Base-by-base conservation (phyloP, 495 filamentous ascomycete genomes). In the Friedmanniomyces simplex region DNA sequence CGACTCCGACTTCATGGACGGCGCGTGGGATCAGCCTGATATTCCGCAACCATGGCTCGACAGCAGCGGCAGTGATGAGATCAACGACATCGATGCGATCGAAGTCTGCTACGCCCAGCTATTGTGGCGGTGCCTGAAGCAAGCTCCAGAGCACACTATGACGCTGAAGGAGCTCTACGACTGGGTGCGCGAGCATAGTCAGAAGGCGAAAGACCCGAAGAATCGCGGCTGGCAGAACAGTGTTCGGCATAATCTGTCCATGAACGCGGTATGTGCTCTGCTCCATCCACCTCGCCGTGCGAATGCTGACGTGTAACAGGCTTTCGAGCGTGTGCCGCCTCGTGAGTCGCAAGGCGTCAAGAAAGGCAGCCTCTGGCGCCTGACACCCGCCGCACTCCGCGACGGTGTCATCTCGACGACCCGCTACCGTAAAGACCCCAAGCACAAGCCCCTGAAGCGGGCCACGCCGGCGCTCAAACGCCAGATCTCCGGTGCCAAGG, bases 211-310 rank as follows among this genome's bases (percentile, higher is more conserved):
- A 46, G 77, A 77, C 37, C 73, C 77, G n/a, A 48, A 47, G 21
- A 61, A 65, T 22, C 61, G 61, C 18, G 94, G 91, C 2, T 97
- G 94, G 93, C 87, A 93, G 71, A 97, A 96, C 71, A 96, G 90
- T 69, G 93, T 98, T 54, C 82, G 93, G 7, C 93, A 98, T 66
- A 98, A 98, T 64, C 73, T 98, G 0, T 96, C 89, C 13, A 98
- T 98, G 93, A 98, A 98, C 66, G 78, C 76, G 41, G 93, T 96
- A 79, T 70, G 87, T 78, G 7, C 1, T n/a, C 1, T 20, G 7
- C 12, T 16, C 43, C 52, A 32, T 53, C 62, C 47, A 30, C 46
- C 24, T 36, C 26, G 47, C 61, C 64, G 43, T 48, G 61, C 11
- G 62, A 43, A 55, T 41, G 55, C 52, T 59, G 52, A 59, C 60